Conservation (phyloP, 2,329 filamentous ascomycete genomes). For the Fusarium chlamydosporum region DNA sequence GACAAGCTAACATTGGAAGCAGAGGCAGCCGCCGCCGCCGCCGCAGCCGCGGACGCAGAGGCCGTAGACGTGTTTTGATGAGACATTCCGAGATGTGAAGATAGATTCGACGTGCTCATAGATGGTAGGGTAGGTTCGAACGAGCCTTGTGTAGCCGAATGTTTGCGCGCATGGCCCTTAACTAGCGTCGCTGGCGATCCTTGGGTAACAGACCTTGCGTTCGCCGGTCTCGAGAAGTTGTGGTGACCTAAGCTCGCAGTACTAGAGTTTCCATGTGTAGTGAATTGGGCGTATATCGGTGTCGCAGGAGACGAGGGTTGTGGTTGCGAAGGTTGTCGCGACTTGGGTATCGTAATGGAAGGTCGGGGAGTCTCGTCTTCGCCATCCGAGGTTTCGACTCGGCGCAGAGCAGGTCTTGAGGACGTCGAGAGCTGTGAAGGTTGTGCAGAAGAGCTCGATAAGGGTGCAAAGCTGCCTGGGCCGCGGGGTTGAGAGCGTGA, state of each 20-base stretch:
- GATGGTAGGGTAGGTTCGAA: conserved; percentile 82
- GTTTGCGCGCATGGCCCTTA: conserved; percentile 70
- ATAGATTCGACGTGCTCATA: conserved; percentile 68
- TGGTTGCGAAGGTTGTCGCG: conserved; percentile 57
- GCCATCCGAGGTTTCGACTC: conserved; percentile 52
- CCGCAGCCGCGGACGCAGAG: conserved; percentile 41
- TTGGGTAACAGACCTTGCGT: conserved; percentile 51
- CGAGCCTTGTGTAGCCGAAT: conserved; percentile 80
- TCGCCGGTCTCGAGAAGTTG: conserved; percentile 71
- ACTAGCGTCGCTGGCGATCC: conserved; percentile 52
- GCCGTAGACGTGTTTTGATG: conserved; percentile 48
- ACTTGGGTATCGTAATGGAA: conserved; percentile 63
- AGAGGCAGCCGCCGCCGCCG: conserved; percentile 57
- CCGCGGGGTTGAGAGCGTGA: conserved; percentile 62
- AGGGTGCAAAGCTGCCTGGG: conserved; percentile 70
- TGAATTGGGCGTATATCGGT: conserved; percentile 65
- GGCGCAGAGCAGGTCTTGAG: conserved; percentile 55
- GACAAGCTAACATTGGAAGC: conserved; percentile 60
- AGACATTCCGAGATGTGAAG: conserved; percentile 64
- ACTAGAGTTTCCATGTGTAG: conserved; percentile 64
- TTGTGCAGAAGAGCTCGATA: conserved; percentile 56
- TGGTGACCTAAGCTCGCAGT: conserved; percentile 59
- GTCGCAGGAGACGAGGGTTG: conserved; percentile 57
- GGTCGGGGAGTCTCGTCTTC: conserved; percentile 45
- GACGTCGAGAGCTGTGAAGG: conserved; percentile 50